Evolutionary conservation across 1,139 yeast species (phyloP), one percentile per base, ranked within the genome.

Genomic region (Hyphopichia fennica): DNA sequence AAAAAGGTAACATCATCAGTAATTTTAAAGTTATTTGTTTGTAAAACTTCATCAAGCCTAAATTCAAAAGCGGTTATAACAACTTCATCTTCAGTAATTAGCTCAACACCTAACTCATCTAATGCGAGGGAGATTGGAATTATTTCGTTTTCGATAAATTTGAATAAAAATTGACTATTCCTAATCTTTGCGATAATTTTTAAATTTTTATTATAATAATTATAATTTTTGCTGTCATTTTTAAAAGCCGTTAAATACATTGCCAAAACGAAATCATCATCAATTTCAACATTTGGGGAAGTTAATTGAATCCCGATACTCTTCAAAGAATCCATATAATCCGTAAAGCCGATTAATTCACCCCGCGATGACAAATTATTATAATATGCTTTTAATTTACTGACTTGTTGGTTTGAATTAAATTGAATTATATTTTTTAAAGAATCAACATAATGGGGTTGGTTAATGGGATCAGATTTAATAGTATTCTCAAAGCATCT

Each of bases 1-100:
- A 70, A 50, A 22, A 64, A 53, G 1, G 42, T 41, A 48, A 62
- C 82, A 67, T 60, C 82, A 17, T 27, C 23, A 17, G 37, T 34
- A 15, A 38, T 33, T 25, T 28, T 19, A 16, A 38, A 38, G 15
- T 33, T 33, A 13, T n/a, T 33, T 14, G 41, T 18, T 20, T 80
- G 73, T 41, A 88, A 62, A 0, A 89, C 82, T 41, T 85, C 93
- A 39, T 77, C 77, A 3, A 75, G 63, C 45, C 82, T 82, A 40
- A 82, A 72, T 44, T 84, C 81, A 51, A 77, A 83, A 0, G 91
- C 89, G 1, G 93, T 84, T 28, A 81, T 72, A 4, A 86, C 78
- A 34, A 86, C 81, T 45, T 86, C 95, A 54, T 85, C 93, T 55
- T 85, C 95, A 3, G 88, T 84, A 6, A 79, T 72, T 30, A 77